Conservation (phyloP, 2,329 filamentous ascomycete species). For the Zymoseptoria brevis region DNA sequence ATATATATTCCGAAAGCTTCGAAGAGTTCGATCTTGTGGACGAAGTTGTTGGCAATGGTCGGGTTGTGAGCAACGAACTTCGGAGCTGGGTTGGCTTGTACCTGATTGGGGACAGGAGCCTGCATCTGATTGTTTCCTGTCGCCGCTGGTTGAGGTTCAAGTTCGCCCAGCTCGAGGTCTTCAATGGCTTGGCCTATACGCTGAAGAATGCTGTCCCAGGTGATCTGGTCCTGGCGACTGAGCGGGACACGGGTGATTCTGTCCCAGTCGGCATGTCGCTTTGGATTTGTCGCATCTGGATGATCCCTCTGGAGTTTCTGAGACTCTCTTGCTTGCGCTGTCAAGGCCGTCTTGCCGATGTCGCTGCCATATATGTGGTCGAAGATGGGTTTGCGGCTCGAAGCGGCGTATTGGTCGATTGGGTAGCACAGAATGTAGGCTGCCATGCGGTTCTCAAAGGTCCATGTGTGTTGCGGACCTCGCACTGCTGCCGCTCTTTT, state of each 20-base stretch:
- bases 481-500: not conserved
- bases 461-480: not conserved
- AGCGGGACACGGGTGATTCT: not conserved
- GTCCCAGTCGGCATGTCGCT: not conserved
- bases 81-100: not conserved
- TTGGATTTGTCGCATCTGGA: not conserved
- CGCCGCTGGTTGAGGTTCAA: not conserved
- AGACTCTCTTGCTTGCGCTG: not conserved
- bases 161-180: not conserved
- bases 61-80: not conserved
- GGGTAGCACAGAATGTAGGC: not conserved
- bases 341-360: not conserved
- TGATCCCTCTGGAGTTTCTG: not conserved
- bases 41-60: not conserved
- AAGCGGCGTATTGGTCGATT: not conserved
- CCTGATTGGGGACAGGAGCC: not conserved
- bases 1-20: not conserved
- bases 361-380: not conserved
- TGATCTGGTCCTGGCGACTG: not conserved
- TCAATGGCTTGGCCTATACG: not conserved
- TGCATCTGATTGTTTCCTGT: not conserved
- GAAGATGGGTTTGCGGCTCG: not conserved
- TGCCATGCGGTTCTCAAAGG: not conserved
- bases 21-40: not conserved
- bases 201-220: not conserved